Conservation (phyloP, 148 eudicot genomes). For the Bassia scoparia region DNA sequence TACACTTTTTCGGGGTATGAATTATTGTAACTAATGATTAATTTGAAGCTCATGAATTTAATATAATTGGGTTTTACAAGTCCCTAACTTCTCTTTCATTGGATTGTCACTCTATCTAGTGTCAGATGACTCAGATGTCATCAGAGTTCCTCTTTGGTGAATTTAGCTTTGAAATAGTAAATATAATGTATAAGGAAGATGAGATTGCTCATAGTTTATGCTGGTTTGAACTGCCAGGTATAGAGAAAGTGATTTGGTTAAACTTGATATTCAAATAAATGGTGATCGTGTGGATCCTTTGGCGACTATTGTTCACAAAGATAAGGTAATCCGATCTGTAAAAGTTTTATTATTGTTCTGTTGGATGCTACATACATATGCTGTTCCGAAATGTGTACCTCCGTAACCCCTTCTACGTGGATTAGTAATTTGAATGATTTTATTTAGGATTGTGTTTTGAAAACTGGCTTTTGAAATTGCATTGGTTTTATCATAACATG, state of each 20-base stretch:
- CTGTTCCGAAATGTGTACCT: not conserved
- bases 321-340: constrained; percentile 55
- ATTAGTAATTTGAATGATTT: not conserved
- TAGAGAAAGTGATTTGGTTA: constrained; percentile 78
- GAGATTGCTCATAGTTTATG: constrained; percentile 4
- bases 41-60: not conserved
- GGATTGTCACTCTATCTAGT: not conserved
- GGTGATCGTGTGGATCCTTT: constrained; percentile 90
- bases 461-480: no score
- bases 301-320: constrained; percentile 91
- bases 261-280: constrained; percentile 89
- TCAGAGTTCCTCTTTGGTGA: not conserved
- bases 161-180: not conserved
- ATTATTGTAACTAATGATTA: not conserved
- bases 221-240: constrained; percentile 51
- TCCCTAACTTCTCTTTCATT: not conserved
- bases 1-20: constrained; percentile 77
- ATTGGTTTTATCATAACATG: no score
- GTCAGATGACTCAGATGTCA: not conserved
- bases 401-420: not conserved
- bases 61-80: not conserved
- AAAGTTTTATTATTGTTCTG: not conserved
- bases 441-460: no score
- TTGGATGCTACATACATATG: not conserved
- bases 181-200: not conserved